phyloP scores from a whole-genome alignment of 1,139 yeast species.

The Zygotorulaspora mrakii region DNA sequence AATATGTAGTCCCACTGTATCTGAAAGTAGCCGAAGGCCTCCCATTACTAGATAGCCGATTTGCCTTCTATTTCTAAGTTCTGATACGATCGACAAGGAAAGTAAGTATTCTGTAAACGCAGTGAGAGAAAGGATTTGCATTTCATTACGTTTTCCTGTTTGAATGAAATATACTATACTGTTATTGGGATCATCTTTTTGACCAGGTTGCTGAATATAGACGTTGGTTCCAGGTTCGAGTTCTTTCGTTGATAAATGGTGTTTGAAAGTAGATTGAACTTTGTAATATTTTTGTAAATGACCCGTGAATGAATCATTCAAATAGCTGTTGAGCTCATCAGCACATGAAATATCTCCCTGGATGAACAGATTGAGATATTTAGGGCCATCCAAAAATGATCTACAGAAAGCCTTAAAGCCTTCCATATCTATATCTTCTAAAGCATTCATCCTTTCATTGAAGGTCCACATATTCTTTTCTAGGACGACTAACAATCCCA shows the following conservation, averaged over 20 bases:
- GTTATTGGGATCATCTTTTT: slow-evolving; percentile 47
- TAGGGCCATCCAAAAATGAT: slow-evolving; percentile 29
- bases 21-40: slow-evolving; percentile 50
- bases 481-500: slow-evolving; percentile 47
- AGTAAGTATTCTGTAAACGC: slow-evolving; percentile 46
- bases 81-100: slow-evolving; percentile 41
- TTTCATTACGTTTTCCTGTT: slow-evolving; percentile 46
- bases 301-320: slow-evolving; percentile 21
- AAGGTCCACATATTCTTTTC: slow-evolving; percentile 53
- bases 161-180: slow-evolving; percentile 52
- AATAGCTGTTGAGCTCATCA: slow-evolving; percentile 28
- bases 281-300: slow-evolving; percentile 16
- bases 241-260: slow-evolving; percentile 37
- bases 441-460: slow-evolving; percentile 50
- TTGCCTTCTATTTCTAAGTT: slow-evolving; percentile 50
- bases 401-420: slow-evolving; percentile 32
- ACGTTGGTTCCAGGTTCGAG: slow-evolving; percentile 40
- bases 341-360: slow-evolving; percentile 46
- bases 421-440: slow-evolving; percentile 55
- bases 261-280: background rate
- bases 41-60: slow-evolving; percentile 56
- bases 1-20: slow-evolving; percentile 54
- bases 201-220: slow-evolving; percentile 34
- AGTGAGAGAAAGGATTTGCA: slow-evolving; percentile 40
- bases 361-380: slow-evolving; percentile 43